These are phyloP conservation scores for Fomitopsis betulina DNA, from an alignment of 1,284 basidiomycete genomes.

Conservation along the genomic window DNA sequence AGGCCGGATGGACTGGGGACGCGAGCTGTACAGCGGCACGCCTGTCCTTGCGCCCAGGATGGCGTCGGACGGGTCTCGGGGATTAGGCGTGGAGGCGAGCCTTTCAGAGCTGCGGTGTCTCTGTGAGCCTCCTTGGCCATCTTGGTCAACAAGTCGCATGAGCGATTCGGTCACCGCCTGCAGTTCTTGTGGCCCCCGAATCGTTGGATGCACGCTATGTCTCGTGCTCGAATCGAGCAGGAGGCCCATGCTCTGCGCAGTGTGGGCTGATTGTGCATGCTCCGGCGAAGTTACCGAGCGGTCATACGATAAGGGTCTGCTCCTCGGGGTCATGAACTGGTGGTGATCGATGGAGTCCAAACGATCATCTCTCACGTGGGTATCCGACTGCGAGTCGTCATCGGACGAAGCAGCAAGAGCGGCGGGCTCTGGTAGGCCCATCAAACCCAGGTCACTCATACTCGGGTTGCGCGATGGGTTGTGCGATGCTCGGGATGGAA, in stretches of 20 bases:
- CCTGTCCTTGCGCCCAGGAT: conserved; percentile 17
- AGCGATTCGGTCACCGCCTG: conserved; percentile 15
- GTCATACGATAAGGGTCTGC: conserved; percentile 7
- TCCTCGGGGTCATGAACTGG: conserved; percentile 6
- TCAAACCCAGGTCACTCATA: conserved; percentile 10
- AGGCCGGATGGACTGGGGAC: conserved; percentile 10
- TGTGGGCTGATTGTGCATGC: not conserved
- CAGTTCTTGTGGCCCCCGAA: conserved; percentile 16
- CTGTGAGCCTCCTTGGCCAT: conserved; percentile 8
- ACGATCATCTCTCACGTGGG: not conserved
- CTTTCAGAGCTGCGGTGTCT: conserved; percentile 11
- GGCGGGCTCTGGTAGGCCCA: conserved; percentile 2
- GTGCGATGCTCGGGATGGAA: conserved; percentile 6
- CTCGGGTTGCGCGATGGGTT: conserved; percentile 15
- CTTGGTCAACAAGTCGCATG: conserved; percentile 7
- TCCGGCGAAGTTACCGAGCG: conserved; percentile 8
- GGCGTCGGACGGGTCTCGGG: conserved; percentile 8
- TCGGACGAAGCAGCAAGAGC: not conserved
- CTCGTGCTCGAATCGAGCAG: conserved; percentile 2
- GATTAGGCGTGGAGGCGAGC: conserved; percentile 5
- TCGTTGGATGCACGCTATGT: conserved; percentile 13
- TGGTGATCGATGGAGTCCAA: not conserved
- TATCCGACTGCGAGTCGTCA: not conserved
- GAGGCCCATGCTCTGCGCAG: conserved; percentile 1
- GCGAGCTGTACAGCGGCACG: conserved; percentile 15